Evolutionary conservation across 2,329 filamentous ascomycete genomes (phyloP).

Genomic region (Neurospora sp.): DNA sequence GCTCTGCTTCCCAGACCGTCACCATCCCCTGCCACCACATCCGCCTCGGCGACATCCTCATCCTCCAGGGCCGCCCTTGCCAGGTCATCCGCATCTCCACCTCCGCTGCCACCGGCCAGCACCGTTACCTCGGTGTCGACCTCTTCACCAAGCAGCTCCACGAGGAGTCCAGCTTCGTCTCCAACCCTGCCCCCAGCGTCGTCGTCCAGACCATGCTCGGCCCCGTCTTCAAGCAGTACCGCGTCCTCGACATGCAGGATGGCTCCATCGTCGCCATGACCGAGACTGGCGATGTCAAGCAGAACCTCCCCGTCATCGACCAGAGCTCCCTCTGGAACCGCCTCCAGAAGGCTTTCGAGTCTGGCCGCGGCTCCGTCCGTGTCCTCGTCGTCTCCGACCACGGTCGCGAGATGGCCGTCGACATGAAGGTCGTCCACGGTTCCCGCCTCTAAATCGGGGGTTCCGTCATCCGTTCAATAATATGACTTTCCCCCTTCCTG

Average conservation of each 20-base stretch:
- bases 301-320: conserved; percentile 83
- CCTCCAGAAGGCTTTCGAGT: conserved; percentile 74
- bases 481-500: background rate
- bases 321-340: conserved; percentile 82
- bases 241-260: conserved; percentile 92
- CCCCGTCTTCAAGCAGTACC: conserved; percentile 99
- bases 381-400: conserved; percentile 92
- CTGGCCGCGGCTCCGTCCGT: conserved; percentile 86
- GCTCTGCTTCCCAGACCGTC: conserved; percentile 64
- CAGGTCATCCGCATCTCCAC: conserved; percentile 99
- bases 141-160: conserved; percentile 99
- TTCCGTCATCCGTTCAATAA: conserved; percentile 2
- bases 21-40: conserved; percentile 99
- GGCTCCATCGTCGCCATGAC: conserved; percentile 88
- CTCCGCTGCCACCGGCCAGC: conserved; percentile 94
- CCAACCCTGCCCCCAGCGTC: conserved; percentile 91
- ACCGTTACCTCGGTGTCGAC: conserved; percentile 99
- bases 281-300: conserved; percentile 97
- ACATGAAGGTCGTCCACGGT: conserved; percentile 96
- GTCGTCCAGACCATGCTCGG: conserved; percentile 99
- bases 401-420: conserved; percentile 88
- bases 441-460: conserved; percentile 48
- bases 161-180: conserved; percentile 96
- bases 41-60: conserved; percentile 95
- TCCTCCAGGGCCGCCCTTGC: conserved; percentile 97